Conservation (phyloP, 495 filamentous ascomycete genomes). For the Entonaema liquescens region DNA sequence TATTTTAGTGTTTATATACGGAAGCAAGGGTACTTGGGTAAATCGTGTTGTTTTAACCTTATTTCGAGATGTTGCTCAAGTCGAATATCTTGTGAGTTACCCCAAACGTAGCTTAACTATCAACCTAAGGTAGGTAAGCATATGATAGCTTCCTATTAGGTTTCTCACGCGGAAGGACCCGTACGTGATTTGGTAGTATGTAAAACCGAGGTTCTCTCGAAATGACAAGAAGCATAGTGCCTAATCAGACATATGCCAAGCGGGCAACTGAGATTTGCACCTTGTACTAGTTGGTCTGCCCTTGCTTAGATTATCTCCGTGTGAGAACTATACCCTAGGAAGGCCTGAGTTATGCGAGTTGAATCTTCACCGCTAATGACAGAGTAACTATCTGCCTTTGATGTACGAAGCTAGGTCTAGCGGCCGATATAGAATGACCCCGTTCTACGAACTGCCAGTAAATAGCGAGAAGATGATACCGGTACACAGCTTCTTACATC, state of each 20-base stretch:
- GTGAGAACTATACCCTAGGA: neutral
- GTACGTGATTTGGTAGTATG: neutral
- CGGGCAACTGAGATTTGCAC: no score
- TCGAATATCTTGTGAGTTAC: neutral
- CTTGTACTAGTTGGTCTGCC: no score
- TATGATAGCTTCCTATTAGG: neutral
- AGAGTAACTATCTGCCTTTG: slow-evolving; percentile 7
- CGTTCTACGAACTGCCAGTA: slow-evolving; percentile 3
- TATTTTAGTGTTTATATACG: no score
- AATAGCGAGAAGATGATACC: neutral
- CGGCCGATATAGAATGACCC: neutral
- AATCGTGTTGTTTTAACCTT: neutral
- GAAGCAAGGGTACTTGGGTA: no score
- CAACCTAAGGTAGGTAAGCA: no score
- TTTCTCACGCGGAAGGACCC: neutral
- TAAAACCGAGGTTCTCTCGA: slow-evolving; percentile 7
- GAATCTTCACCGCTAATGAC: neutral
- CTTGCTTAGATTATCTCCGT: neutral
- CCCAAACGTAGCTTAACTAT: neutral
- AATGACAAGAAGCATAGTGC: slow-evolving; percentile 8
- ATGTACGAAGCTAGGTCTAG: slow-evolving; percentile 9
- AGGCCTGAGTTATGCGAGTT: neutral
- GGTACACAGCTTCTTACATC: slow-evolving; percentile 15
- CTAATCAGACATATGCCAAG: slow-evolving; percentile 2
- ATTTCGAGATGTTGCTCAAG: slow-evolving; percentile 1